These are phyloP conservation scores for Suhomyces vadensis DNA, from an alignment of 805 yeast genomes.

Conservation along the genomic window DNA sequence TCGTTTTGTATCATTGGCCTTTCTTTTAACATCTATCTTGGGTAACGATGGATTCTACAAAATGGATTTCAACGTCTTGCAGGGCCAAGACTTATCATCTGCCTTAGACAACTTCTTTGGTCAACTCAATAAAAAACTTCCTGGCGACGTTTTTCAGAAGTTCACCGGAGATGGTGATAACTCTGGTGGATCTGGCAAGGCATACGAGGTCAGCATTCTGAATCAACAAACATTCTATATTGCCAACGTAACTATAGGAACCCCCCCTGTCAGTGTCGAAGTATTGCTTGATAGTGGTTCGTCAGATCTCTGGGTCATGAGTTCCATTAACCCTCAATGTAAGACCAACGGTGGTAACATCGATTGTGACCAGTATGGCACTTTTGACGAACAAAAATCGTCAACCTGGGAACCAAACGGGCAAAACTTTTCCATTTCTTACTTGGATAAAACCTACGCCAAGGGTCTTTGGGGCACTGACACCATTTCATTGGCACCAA, in stretches of 20 bases:
- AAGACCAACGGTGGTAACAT: constrained; percentile 22
- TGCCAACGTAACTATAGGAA: constrained; percentile 45
- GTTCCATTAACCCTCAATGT: constrained; percentile 23
- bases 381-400: constrained; percentile 19
- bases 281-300: constrained; percentile 77
- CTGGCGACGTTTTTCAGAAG: background rate
- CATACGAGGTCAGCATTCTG: constrained; percentile 8
- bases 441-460: constrained; percentile 52
- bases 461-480: constrained; percentile 49
- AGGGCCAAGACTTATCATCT: constrained; percentile 19
- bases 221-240: constrained; percentile 18
- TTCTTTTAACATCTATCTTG: constrained; percentile 10
- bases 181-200: background rate
- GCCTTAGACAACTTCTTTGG: constrained; percentile 19
- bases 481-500: constrained; percentile 16
- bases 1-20: constrained; percentile 10
- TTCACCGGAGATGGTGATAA: background rate
- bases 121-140: background rate
- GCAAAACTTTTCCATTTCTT: constrained; percentile 36
- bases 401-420: constrained; percentile 15
- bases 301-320: constrained; percentile 64
- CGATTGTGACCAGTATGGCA: constrained; percentile 21
- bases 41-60: constrained; percentile 23
- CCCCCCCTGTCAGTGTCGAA: constrained; percentile 53
- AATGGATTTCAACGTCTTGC: constrained; percentile 26